Conservation (phyloP, 139 green algal species). For the Chlamydomonas applanata region DNA sequence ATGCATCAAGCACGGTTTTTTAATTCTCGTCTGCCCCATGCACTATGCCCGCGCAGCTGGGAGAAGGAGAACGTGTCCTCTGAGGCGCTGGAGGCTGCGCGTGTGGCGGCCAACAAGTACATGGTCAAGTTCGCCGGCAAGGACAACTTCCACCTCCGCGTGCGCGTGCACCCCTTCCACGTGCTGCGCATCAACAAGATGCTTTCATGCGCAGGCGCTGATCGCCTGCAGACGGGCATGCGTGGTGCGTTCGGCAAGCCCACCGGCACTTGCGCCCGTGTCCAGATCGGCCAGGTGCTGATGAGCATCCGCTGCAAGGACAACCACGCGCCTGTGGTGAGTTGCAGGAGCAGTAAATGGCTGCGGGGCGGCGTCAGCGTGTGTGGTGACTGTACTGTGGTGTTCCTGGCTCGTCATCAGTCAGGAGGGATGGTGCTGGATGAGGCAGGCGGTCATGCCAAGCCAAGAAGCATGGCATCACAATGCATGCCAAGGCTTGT, state of each 20-base stretch:
- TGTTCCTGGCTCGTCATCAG: background rate
- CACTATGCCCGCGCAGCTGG: too few species aligned
- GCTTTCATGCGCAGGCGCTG: conserved; percentile 98
- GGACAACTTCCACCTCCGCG: conserved; percentile 97
- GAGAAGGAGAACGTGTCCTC: conserved; percentile 85
- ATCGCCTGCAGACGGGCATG: conserved; percentile 99
- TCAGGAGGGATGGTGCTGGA: too few species aligned
- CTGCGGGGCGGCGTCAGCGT: too few species aligned
- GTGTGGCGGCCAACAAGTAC: conserved; percentile 99
- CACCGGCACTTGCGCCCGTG: conserved; percentile 84
- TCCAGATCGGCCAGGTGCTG: conserved; percentile 97
- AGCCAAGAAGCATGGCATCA: too few species aligned
- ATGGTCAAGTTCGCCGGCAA: conserved; percentile 97
- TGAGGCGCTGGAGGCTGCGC: conserved; percentile 94
- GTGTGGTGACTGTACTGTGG: background rate
- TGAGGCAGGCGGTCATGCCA: too few species aligned
- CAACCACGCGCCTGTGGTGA: conserved; percentile 48
- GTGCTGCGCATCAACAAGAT: conserved; percentile 99
- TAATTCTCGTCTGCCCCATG: too few species aligned
- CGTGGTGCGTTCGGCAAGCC: conserved; percentile 98
- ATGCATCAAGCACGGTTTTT: too few species aligned
- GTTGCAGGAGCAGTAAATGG: conserved; percentile 1
- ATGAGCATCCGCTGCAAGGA: conserved; percentile 97
- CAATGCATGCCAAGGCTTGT: too few species aligned
- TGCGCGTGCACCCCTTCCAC: conserved; percentile 98